Evolutionary conservation across 192 early-diverging fungal species (phyloP).

Genomic region (Coemansia sp.): DNA sequence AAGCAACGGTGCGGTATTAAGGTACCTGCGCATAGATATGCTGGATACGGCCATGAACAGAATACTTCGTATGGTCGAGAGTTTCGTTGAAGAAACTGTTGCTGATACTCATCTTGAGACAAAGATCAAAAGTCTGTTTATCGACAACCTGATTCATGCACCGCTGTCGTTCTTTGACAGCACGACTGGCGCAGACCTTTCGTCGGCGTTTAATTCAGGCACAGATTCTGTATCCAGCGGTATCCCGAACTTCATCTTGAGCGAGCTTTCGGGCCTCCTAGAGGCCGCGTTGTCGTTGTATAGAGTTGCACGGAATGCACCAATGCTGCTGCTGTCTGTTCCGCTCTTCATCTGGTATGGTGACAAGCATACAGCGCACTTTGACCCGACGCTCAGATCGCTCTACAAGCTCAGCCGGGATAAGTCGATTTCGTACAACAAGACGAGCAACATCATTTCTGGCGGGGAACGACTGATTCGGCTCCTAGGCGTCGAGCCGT

Average conservation of each 20-base stretch:
- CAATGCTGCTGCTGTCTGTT: constrained; percentile 21
- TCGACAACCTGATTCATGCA: constrained; percentile 28
- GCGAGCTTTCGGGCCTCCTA: constrained; percentile 9
- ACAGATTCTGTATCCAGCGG: constrained; percentile 8
- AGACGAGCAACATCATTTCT: constrained; percentile 7
- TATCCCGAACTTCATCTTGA: constrained; percentile 19
- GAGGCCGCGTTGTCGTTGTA: constrained; percentile 25
- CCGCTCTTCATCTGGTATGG: constrained; percentile 21
- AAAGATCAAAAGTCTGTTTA: constrained; percentile 25
- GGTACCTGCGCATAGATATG: constrained; percentile 31
- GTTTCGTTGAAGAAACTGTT: constrained; percentile 3
- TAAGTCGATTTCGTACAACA: not conserved
- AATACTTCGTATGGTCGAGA: not conserved
- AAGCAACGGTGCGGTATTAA: constrained; percentile 15
- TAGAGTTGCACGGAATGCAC: constrained; percentile 15
- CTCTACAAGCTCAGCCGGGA: constrained; percentile 2
- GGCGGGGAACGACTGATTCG: constrained; percentile 73
- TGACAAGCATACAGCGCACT: not conserved
- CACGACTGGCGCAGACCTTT: constrained; percentile 20
- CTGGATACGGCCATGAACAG: constrained; percentile 7
- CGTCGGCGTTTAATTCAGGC: constrained; percentile 15
- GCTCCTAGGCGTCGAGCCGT: constrained; percentile 57
- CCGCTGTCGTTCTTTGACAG: constrained; percentile 45
- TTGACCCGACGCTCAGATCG: constrained; percentile 7
- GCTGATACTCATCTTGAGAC: constrained; percentile 13